Evolutionary conservation across 1,139 yeast genomes (phyloP), one percentile per base, ranked within the genome.

Genomic region (Candida glucosophila): DNA sequence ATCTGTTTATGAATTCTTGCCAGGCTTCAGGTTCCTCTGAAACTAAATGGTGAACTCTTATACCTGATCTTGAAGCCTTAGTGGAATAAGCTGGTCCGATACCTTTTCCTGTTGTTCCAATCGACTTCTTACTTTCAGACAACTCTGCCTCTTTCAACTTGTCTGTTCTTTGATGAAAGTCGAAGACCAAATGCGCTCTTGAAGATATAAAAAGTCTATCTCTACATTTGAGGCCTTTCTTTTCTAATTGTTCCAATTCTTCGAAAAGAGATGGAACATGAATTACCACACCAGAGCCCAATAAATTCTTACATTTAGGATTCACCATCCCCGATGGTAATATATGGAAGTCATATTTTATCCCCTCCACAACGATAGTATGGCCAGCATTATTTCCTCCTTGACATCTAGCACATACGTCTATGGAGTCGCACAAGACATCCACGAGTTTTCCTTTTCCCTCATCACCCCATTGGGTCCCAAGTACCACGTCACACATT

Each of bases 341-440:
- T 95, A 90, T 88, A 62, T 90, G 99, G 77, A 90, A 90, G 53
- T 92, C 98, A 52, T 86, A 90, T 59, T 86, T 90, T 47, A 68
- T 69, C 26, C 77, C 79, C 33, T 77, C 77, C 28, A 86, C 97
- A 29, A 90, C 97, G 49, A 90, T 90, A 24, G 99, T 92, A 56
- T 90, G 98, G 17, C 99, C 99, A 17, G 98, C 98, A 54, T 90
- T 90, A 66, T 90, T 90, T 46, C 99, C 99, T 55, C 99, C 99
- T 50, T 86, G 95, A 59, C 97, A 88, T 55, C 99, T 75, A 20
- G 97, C 97, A 54, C 97, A 92, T 25, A 90, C 90, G 44, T 90
- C 98, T 43, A 88, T 79, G 42, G 83, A 77, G 47, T 86, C 96
- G 56, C 96, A 90, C 30, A 90, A 69, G 33, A 90, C 67, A 53